A percentile compares a stretch with the other conserved stretches of the same genome.
Evolutionary conservation across 2,329 filamentous ascomycete genomes (phyloP).

Genomic region (Colletotrichum karsti): DNA sequence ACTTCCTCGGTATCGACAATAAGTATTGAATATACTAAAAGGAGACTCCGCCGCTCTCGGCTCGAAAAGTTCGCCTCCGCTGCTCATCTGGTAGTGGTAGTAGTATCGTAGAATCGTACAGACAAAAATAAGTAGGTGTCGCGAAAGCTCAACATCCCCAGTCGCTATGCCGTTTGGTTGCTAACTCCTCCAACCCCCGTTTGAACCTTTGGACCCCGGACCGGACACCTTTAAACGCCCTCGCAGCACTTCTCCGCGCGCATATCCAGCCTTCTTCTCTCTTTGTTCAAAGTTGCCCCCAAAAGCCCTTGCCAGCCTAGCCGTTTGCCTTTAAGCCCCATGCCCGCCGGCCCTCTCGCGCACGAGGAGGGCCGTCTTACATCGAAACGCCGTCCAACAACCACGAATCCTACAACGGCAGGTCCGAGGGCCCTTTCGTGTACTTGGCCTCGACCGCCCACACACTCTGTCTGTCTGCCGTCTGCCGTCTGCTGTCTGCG

Average conservation of each 20-base stretch:
- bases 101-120: conserved; percentile 23
- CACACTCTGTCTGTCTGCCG: background rate
- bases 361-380: background rate
- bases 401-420: conserved; percentile 4
- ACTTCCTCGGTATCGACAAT: conserved; percentile 2
- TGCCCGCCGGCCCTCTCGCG: conserved; percentile 1
- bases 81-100: background rate
- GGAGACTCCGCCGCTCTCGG: conserved; percentile 4
- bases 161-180: conserved; percentile 30
- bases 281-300: conserved; percentile 10
- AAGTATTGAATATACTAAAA: conserved; percentile 25
- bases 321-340: conserved; percentile 1
- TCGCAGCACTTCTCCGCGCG: conserved; percentile 12
- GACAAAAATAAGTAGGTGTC: conserved; percentile 27
- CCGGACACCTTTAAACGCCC: conserved; percentile 27
- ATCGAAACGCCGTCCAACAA: conserved; percentile 13
- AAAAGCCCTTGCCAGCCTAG: conserved; percentile 12
- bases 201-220: conserved; percentile 21
- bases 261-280: conserved; percentile 17
- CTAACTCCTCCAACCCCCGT: conserved; percentile 24
- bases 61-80: background rate
- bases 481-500: background rate
- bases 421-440: conserved; percentile 1
- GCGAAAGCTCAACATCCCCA: conserved; percentile 27
- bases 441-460: background rate